Conservation (phyloP, 1,284 basidiomycete genomes). For the Boletus smithii region DNA sequence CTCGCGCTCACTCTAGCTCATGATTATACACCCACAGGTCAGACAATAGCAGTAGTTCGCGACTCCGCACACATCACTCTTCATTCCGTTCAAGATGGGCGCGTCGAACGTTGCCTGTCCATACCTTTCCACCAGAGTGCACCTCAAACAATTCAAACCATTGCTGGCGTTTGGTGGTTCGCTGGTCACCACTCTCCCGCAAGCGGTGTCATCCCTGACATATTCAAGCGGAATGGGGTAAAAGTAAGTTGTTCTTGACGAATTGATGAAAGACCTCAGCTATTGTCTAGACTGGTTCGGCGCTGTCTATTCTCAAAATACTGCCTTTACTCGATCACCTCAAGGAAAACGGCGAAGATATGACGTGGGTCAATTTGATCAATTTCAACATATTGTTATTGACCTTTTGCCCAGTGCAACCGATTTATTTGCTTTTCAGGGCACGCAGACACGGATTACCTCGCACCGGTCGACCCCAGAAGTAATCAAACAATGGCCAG, state of each 20-base stretch:
- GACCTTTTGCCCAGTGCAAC: conserved; percentile 48
- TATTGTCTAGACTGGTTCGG: conserved; percentile 62
- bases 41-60: conserved; percentile 68
- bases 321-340: conserved; percentile 69
- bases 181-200: conserved; percentile 42
- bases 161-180: conserved; percentile 72
- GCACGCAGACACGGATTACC: conserved; percentile 48
- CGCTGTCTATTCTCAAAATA: conserved; percentile 62
- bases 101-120: conserved; percentile 45
- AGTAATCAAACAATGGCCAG: conserved; percentile 65
- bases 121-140: conserved; percentile 28
- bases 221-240: conserved; percentile 63
- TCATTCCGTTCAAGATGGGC: conserved; percentile 75
- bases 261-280: conserved; percentile 3
- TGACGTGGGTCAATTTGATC: conserved; percentile 46
- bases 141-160: conserved; percentile 18
- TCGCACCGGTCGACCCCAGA: conserved; percentile 48
- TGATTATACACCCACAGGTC: conserved; percentile 43
- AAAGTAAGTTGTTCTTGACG: conserved; percentile 46
- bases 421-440: conserved; percentile 75
- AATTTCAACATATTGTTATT: conserved; percentile 4
- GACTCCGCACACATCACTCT: conserved; percentile 64
- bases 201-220: conserved; percentile 59
- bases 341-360: conserved; percentile 57
- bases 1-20: conserved; percentile 5